Base-by-base conservation (phyloP, 1,284 basidiomycete species). In the Trametes sp. region DNA sequence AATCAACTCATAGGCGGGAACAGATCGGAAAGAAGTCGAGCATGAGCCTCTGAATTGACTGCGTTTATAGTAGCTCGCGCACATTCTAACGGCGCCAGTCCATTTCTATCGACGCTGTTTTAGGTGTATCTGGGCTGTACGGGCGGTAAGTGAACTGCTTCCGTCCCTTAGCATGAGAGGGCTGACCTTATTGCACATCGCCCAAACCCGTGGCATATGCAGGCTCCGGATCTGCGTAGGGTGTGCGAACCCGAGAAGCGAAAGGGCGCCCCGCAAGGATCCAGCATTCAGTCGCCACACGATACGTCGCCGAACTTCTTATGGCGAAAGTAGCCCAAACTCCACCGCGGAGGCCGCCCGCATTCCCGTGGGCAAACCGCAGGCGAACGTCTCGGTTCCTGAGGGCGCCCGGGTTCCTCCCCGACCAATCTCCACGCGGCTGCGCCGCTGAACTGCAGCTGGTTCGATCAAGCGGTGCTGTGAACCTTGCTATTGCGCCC, bases 391-490 rank as follows among this genome's bases (percentile, higher is more conserved):
- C 31, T 35, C 33, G 42, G 57, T 36, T 45, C 57, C 57, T 59
- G 49, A 44, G 16, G 31, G 38, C 35, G 35, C 8, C 16, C 23
- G 45, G 45, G 44, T 49, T 11, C 46, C 48, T 26, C 46, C 28
- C 55, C 55, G 35, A 50, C 55, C 35, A 57, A 57, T 57, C 55
- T 33, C 48, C 55, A 50, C 55, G 24, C 35, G n/a, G n/a, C 35
- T n/a, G 28, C 48, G 46, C 35, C 28, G 49, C 57, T 52, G 41
- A n/a, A 41, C 19, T 45, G 57, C 42, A 35, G 24, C 51, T 11
- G 23, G 8, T 29, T 21, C 48, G 24, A 36, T 21, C 23, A 52
- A 38, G 41, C 36, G 35, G 45, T 28, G 52, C 49, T n/a, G 48
- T 23, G 11, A 33, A 33, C 31, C 11, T 11, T 33, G 31, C 35